Base-by-base conservation (phyloP, 2,329 filamentous ascomycete genomes). In the Botryotinia globosa region DNA sequence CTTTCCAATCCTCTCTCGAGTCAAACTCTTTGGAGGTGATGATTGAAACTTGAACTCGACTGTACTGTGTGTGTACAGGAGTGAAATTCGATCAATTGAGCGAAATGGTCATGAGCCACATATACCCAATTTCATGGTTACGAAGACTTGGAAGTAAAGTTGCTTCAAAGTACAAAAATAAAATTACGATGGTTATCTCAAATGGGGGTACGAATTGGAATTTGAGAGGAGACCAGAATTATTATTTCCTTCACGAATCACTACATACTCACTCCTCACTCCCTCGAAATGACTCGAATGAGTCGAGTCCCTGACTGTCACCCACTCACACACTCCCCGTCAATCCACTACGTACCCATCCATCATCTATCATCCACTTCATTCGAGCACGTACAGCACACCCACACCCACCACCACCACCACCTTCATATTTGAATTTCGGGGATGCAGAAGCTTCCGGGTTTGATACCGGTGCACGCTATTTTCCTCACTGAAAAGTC, bases 21-120 rank as follows among this genome's bases (percentile, higher is more conserved):
- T 65, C 32, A 66, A 71, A 65, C 64, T 73, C 45, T 54, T 72
- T 59, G 44, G 69, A 58, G 39, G 34, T 22, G 14, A 65, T 14
- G 42, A 48, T 71, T 32, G 54, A 66, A 34, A 29, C 51, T 54
- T 12, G 61, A 48, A 12, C 25, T 59, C 37, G 39, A 69, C 16
- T 16, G n/a, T 51, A 22, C 64, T 58, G 22, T 10, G 20, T 58
- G 22, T 6, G 20, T 37, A 54, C 64, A 29, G 34, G 12, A 39
- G 39, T 29, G 45, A 12, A 29, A 67, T 39, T 42, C 8, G 64
- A 42, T 54, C 45, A 56, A 42, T 67, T 29, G 64, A 32, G 14
- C 16, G 25, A 25, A 42, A 32, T 39, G 64, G 16, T 56, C 64
- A 67, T 67, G 45, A 67, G 48, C 45, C 64, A 67, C 37, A 29